Conservation (phyloP, 495 filamentous ascomycete species). For the Tetracladium setigerum region DNA sequence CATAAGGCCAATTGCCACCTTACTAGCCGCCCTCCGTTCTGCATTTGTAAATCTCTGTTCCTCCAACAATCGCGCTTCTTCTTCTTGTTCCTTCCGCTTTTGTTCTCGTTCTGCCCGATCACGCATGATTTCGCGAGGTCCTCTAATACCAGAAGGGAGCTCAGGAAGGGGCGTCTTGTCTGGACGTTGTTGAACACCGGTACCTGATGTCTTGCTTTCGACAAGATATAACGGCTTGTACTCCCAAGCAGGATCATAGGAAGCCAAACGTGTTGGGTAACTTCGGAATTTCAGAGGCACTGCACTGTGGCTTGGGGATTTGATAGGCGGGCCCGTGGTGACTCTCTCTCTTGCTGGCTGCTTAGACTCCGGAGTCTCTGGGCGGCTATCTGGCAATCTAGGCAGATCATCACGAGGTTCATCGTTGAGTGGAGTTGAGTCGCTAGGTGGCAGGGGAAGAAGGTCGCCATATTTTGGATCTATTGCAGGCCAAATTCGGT, state of each 20-base stretch:
- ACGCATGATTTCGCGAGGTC: constrained; percentile 23
- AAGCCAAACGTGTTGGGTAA: constrained; percentile 32
- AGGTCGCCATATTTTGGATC: constrained; percentile 49
- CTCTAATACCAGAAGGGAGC: constrained; percentile 29
- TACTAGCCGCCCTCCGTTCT: too few relatives aligned
- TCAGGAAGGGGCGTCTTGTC: constrained; percentile 16
- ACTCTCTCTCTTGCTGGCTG: constrained; percentile 6
- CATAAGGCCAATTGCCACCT: too few relatives aligned
- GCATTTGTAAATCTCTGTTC: too few relatives aligned
- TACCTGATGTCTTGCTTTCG: constrained; percentile 27
- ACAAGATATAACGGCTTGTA: constrained; percentile 42
- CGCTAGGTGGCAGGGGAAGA: constrained; percentile 45
- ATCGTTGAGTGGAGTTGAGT: constrained; percentile 29
- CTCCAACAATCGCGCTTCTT: too few relatives aligned
- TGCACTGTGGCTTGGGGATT: constrained; percentile 42
- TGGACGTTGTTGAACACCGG: constrained; percentile 1
- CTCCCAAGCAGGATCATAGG: constrained; percentile 40
- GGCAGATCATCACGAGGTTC: constrained; percentile 29
- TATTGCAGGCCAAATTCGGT: constrained; percentile 46
- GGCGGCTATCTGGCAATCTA: constrained; percentile 42
- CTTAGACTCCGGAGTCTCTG: constrained; percentile 32
- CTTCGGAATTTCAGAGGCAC: constrained; percentile 38
- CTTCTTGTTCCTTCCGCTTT: too few relatives aligned
- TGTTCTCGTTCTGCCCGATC: too few relatives aligned
- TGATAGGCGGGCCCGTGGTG: constrained; percentile 13